Base-by-base conservation (phyloP, 163 green algal genomes). In the Scenedesmus sp. region DNA sequence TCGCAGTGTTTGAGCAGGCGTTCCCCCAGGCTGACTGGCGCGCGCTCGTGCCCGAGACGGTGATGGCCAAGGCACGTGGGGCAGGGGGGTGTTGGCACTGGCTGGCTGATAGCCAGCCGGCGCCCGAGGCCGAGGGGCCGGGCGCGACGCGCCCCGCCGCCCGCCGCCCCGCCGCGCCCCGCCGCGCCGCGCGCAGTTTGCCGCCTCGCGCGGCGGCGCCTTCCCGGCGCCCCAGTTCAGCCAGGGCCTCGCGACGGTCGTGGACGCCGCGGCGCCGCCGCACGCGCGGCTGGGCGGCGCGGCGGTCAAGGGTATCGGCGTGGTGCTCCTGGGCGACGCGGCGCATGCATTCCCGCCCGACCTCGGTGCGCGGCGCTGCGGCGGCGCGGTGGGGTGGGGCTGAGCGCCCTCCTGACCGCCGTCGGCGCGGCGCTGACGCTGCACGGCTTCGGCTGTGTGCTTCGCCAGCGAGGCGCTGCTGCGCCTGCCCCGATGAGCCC, bases 341-440 rank as follows among this genome's bases (percentile, higher is more conserved):
- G 60, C 83, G 11, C 84, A 89, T 60, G 83, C 64, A 77, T 87
- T 89, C 58, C 84, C 84, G 2, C 84, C 84, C 14, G 80, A 82
- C 33, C 56, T 82, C 13, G 75, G 67, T 76, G 28, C 54, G 53
- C 53, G 7, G 51, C 53, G 54, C 13, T 63, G 2, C 9, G 34
- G 34, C 33, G 60, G 9, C 5, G 29, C 29, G 22, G n/a, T 2
- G 45, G 7, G n/a, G 28, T 66, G 3, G 13, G 58, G 29, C n/a
- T 14, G 29, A 17, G 17, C 29, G 58, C n/a, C n/a, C n/a, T n/a
- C n/a, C n/a, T n/a, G n/a, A n/a, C n/a, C n/a, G n/a, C n/a, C n/a
- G n/a, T n/a, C n/a, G n/a, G n/a, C n/a, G n/a, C n/a, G n/a, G n/a
- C n/a, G n/a, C n/a, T n/a, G n/a, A n/a, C n/a, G n/a, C n/a, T n/a